A percentile compares a stretch with the other conserved stretches of the same genome.
phyloP scores from a whole-genome alignment of 495 filamentous ascomycete species.

The Neurospora sp. region DNA sequence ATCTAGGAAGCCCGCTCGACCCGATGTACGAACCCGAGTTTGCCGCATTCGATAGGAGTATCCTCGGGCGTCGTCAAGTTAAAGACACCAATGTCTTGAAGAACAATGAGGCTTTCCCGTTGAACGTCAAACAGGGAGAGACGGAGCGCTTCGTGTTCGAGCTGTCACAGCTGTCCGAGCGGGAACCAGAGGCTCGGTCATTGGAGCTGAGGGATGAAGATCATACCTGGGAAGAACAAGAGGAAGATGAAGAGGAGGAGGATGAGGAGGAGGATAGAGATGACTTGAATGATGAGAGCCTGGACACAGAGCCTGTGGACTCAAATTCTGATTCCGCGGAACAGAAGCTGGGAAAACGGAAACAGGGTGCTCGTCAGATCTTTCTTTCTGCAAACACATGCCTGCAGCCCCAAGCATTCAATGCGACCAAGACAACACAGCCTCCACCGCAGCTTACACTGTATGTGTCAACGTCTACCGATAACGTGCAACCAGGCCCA shows the following conservation, averaged over 20 bases:
- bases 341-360: constrained; percentile 16
- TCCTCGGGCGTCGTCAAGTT: constrained; percentile 49
- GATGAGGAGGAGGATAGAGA: background rate
- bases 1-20: constrained; percentile 16
- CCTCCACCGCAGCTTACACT: constrained; percentile 63
- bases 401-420: constrained; percentile 51
- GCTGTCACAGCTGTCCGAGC: constrained; percentile 5
- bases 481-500: constrained; percentile 61
- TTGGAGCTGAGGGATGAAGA: constrained; percentile 14
- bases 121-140: constrained; percentile 48
- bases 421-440: constrained; percentile 20
- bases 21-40: constrained; percentile 49
- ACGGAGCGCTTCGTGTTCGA: constrained; percentile 32
- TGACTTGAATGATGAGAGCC: background rate
- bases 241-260: constrained; percentile 6
- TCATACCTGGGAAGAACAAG: background rate
- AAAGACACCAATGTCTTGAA: constrained; percentile 35
- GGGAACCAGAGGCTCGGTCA: background rate
- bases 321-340: background rate
- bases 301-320: background rate
- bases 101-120: constrained; percentile 51
- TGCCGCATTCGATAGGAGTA: constrained; percentile 45
- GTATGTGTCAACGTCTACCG: constrained; percentile 59
- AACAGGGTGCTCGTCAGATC: constrained; percentile 36
- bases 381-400: constrained; percentile 80